Base-by-base conservation (phyloP, 78 protist genomes). In the Dictyostelium capitatum region DNA sequence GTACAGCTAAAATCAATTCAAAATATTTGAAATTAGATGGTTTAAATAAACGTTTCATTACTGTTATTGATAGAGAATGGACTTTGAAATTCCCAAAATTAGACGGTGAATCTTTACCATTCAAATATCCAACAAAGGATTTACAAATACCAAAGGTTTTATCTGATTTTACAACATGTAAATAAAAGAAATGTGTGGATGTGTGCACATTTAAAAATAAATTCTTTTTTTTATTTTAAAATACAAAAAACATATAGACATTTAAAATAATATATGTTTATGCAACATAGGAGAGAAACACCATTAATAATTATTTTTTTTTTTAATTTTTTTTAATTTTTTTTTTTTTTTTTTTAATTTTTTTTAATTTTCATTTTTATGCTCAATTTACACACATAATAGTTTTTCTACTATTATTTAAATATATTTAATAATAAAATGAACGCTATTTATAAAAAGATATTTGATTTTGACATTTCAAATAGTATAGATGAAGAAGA, bases 51-150 rank as follows among this genome's bases (percentile, higher is more conserved):
- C 83, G 95, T 56, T 91, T 91, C 82, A 19, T 20, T 7, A 32
- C 82, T 28, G 79, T 91, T 10, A 74, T 91, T 56, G 54, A 80
- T 15, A 56, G 94, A 25, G 94, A 89, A 47, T 89, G 94, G 94
- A 46, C 83, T 6, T 43, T 89, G 0, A 46, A 9, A 8, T 89
- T 89, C 15, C 83, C 10, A 25, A 9, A 79, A 30, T 25, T 89
- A n/a, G 23, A 72, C 20, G 94, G 94, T 64, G 84, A 75, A 64
- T 14, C 43, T 23, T 37, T 89, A 53, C 82, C 82, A 32, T 73
- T 78, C 56, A 50, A 46, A 53, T 54, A 43, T 59, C 94, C 94
- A 59, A 3, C 43, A 14, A 37, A 32, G 17, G n/a, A 19, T 25
- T 47, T 46, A 6, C 28, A n/a, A 47, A 46, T 64, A 5, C 83